A percentile compares a stretch with the other conserved stretches of the same genome.
Conservation (phyloP, 495 filamentous ascomycete species). For the Aspergillus carlsbadensis region DNA sequence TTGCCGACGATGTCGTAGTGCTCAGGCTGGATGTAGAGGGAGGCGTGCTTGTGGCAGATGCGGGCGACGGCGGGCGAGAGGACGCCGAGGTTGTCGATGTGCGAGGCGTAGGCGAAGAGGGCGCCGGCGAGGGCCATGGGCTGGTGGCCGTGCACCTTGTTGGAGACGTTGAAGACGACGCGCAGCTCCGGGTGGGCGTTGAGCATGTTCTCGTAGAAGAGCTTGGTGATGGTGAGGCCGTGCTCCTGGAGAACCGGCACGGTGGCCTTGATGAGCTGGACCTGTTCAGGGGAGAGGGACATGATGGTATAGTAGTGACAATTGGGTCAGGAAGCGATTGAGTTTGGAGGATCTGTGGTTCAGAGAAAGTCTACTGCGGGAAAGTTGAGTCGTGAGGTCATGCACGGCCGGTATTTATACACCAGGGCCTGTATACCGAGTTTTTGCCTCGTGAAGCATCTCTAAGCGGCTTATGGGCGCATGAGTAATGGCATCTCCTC, state of each 20-base stretch:
- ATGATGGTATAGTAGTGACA: slow-evolving; percentile 1
- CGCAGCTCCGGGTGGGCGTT: slow-evolving; percentile 58
- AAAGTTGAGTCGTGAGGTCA: not conserved
- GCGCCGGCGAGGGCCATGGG: slow-evolving; percentile 62
- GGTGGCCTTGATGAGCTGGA: slow-evolving; percentile 43
- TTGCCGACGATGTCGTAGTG: slow-evolving; percentile 69
- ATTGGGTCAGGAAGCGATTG: not conserved
- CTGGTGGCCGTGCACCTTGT: slow-evolving; percentile 65
- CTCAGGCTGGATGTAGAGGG: slow-evolving; percentile 64
- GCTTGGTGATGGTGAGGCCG: slow-evolving; percentile 61
- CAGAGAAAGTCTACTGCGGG: not conserved
- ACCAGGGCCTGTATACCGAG: not conserved
- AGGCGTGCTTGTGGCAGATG: slow-evolving; percentile 75
- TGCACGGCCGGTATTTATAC: not conserved
- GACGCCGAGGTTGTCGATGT: slow-evolving; percentile 67
- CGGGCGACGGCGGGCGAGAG: slow-evolving; percentile 63
- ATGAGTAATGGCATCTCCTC: not conserved
- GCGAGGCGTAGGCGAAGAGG: slow-evolving; percentile 66
- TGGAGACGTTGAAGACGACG: slow-evolving; percentile 65
- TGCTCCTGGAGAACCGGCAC: slow-evolving; percentile 59
- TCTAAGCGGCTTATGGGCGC: not conserved
- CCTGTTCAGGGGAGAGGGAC: slow-evolving; percentile 32
- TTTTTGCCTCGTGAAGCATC: not conserved
- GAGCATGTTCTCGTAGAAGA: slow-evolving; percentile 71
- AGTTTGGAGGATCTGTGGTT: not conserved